Evolutionary conservation across 2,329 filamentous ascomycete genomes (phyloP), one percentile per base, ranked within the genome.

Genomic region (Cladophialophora psammophila): DNA sequence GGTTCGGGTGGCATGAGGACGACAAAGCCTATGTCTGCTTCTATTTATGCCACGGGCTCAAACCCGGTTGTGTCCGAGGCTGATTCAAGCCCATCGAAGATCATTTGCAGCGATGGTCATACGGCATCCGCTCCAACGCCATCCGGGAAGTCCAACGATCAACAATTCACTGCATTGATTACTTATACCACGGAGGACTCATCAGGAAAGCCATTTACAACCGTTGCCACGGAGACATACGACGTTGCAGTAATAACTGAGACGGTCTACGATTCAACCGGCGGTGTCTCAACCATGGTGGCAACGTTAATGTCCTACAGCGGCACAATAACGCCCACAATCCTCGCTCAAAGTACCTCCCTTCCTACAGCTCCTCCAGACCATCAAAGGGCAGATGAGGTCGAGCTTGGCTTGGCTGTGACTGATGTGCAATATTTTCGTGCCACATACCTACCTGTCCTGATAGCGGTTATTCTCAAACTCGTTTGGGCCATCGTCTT

Each of bases 391-490:
- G 20, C 60, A 36, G 18, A 56, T 13, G 60, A 63, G n/a, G 60
- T 63, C 8, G 48, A 63, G 6, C 48, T 63, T 50, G 60, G 60
- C 12, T n/a, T 55, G 48, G 52, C 60, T 15, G 35, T 63, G 9
- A 40, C 45, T 18, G 9, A 38, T n/a, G n/a, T 56, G 7, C 31
- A 63, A 42, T 65, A 69, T 36, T 69, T 69, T 42, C 26, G 40
- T n/a, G 65, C 68, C 20, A 60, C 68, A 35, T 69, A 69, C 48
- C 60, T 69, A 42, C 68, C 68, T 13, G 62, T 52, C 8, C 13
- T 68, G 31, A 32, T 65, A 15, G 68, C 65, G 6, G 68, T 69
- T 1, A n/a, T 56, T 10, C 52, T 69, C 34, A 42, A 64, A 50
- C 55, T 42, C 2, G 20, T 66, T 10, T 71, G 69, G 69, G 45